Evolutionary conservation across 306 rosid species (phyloP).

Genomic region (Coriaria nepalensis): DNA sequence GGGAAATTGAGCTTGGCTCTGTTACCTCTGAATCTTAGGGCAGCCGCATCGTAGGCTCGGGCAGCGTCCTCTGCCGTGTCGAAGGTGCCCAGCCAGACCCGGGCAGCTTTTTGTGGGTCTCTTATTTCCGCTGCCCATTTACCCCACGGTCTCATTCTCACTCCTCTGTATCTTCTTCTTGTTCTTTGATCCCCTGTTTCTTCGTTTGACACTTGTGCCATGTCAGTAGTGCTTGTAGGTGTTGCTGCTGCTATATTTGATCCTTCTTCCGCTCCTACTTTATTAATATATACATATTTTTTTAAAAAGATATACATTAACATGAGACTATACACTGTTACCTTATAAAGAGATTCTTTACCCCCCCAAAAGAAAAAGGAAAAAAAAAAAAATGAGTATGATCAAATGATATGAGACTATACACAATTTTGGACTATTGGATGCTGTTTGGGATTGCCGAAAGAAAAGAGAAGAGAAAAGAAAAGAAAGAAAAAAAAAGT

Average conservation of each 20-base stretch:
- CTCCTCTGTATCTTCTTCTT: conserved; percentile 77
- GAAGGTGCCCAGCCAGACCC: conserved; percentile 97
- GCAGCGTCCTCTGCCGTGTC: conserved; percentile 97
- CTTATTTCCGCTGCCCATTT: conserved; percentile 99
- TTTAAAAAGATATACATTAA: background rate
- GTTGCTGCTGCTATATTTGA: background rate
- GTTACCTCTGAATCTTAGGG: conserved; percentile 81
- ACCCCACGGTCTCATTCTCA: conserved; percentile 95
- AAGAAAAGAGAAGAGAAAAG: no score
- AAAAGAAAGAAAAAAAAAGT: no score
- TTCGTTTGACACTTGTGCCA: conserved; percentile 23
- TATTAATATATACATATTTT: background rate
- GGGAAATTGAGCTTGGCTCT: conserved; percentile 94
- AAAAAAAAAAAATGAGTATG: no score
- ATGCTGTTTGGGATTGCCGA: no score
- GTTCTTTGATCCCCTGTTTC: conserved; percentile 36
- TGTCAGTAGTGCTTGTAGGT: background rate
- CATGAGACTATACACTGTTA: background rate
- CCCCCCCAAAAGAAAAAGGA: no score
- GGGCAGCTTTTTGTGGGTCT: conserved; percentile 85
- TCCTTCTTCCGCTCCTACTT: background rate
- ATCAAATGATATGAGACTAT: no score
- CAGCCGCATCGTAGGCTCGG: conserved; percentile 87
- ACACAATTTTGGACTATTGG: no score
- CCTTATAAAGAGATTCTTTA: no score